Percentiles rank a stretch among this genome's conserved stretches.
phyloP scores from a whole-genome alignment of 306 rosid genomes.

The Lablab purpureus region DNA sequence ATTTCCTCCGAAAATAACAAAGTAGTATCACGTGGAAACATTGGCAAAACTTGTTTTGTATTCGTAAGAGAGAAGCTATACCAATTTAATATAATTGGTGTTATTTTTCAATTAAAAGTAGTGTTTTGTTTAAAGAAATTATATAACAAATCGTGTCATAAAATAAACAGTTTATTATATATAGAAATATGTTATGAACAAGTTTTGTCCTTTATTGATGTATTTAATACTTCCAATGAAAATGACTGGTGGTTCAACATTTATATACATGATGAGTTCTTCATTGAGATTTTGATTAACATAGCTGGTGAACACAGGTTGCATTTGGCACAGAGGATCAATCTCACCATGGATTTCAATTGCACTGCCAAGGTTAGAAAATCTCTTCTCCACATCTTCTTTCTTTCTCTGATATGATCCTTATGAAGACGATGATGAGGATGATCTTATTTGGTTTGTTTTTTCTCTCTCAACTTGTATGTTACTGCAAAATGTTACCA shows the following conservation, averaged over 20 bases:
- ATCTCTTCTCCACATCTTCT: slow-evolving; percentile 21
- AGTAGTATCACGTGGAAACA: slow-evolving; percentile 43
- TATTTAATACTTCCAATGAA: neutral
- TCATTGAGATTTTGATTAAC: neutral
- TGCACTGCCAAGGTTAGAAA: slow-evolving; percentile 66
- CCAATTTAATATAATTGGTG: too few species aligned
- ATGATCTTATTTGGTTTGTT: neutral
- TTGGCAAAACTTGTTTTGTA: neutral
- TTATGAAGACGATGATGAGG: neutral
- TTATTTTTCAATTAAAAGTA: too few species aligned
- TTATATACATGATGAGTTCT: neutral
- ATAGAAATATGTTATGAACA: neutral
- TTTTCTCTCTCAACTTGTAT: neutral
- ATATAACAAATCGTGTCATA: too few species aligned
- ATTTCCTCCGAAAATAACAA: slow-evolving; percentile 3
- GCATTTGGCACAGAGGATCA: neutral
- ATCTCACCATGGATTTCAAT: slow-evolving; percentile 58
- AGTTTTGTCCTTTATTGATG: too few species aligned
- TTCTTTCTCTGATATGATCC: neutral
- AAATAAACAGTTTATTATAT: neutral
- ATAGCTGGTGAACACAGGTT: slow-evolving; percentile 32
- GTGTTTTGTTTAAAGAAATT: too few species aligned
- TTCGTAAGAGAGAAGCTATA: too few species aligned
- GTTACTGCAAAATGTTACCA: neutral
- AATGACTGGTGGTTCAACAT: slow-evolving; percentile 32